A percentile compares a stretch with the other conserved stretches of the same genome.
Conservation (phyloP, 2,329 filamentous ascomycete species). For the Talaromyces marneffei region DNA sequence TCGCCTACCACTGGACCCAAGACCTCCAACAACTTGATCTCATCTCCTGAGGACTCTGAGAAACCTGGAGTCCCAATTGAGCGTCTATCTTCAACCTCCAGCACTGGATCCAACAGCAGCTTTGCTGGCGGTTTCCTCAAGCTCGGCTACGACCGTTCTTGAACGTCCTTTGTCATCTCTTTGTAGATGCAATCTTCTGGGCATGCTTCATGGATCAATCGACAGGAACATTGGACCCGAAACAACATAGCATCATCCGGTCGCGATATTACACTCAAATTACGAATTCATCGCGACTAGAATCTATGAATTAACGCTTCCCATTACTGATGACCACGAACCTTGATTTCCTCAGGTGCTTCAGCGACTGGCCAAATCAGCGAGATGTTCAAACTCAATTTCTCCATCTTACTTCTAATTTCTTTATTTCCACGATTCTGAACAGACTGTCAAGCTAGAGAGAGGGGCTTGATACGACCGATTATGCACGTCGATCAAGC, state of each 20-base stretch:
- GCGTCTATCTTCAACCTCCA: constrained; percentile 12
- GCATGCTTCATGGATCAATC: neutral
- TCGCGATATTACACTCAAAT: neutral
- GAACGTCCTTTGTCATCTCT: neutral
- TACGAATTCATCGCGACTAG: neutral
- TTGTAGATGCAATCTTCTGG: neutral
- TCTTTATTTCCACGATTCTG: neutral
- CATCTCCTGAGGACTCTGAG: constrained; percentile 1
- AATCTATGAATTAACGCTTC: neutral
- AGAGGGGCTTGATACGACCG: constrained; percentile 2
- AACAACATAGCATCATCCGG: neutral
- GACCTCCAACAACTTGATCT: neutral
- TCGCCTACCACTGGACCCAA: constrained; percentile 7
- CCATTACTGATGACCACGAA: neutral
- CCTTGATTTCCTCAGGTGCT: neutral
- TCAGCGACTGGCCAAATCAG: neutral
- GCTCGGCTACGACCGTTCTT: constrained; percentile 13
- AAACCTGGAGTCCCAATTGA: constrained; percentile 2
- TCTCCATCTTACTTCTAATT: neutral
- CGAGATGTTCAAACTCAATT: neutral
- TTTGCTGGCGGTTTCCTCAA: constrained; percentile 13
- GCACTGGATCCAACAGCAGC: constrained; percentile 1
- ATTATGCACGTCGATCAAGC: constrained; percentile 2
- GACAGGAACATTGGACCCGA: neutral
- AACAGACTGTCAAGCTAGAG: neutral